Evolutionary conservation across 1,139 yeast species (phyloP), one percentile per base, ranked within the genome.

Genomic region (Suhomyces choctaworum): DNA sequence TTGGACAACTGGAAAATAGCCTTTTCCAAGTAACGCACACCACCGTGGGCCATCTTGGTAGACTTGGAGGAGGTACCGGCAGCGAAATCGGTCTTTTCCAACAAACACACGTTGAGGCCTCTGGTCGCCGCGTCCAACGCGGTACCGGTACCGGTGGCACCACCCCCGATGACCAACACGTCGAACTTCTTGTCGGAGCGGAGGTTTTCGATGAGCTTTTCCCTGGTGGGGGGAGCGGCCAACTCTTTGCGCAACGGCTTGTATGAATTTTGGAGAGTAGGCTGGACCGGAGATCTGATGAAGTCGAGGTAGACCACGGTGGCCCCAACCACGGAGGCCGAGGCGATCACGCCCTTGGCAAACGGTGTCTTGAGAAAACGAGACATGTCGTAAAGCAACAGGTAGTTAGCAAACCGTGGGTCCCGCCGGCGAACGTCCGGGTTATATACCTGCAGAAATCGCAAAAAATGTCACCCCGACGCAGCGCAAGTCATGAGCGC

Each of bases 11-110:
- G 86, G 78, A 88, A 87, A 52, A 90, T 80, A 24, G 97, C 97
- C 68, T 90, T 90, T 62, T 90, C 97, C 56, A 90, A 76, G 64
- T 90, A 90, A 54, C 97, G 75, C 34, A 90, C 97, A 56, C 97
- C 97, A 47, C 97, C 97, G 58, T 90, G 97, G 29, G 96, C 96
- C 81, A 90, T 86, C 66, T 90, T 90, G 37, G 97, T 90, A n/a
- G 95, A 85, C 54, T 90, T 83, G 21, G 96, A 88, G 4, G 96
- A 85, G 11, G 97, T 90, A 30, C 96, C 97, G 9, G 89, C 71
- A 8, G 96, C 95, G 58, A 84, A 90, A 65, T 90, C 97, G 47
- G 79, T 80, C 56, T 83, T 82, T 62, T 90, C 97, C 44, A 90
- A 74, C 41, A 90, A 63, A 39, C 95, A 88, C 29, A 89, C 96